Evolutionary conservation across 176 grass and related monocot species (phyloP).

Genomic region (Oryza punctata): DNA sequence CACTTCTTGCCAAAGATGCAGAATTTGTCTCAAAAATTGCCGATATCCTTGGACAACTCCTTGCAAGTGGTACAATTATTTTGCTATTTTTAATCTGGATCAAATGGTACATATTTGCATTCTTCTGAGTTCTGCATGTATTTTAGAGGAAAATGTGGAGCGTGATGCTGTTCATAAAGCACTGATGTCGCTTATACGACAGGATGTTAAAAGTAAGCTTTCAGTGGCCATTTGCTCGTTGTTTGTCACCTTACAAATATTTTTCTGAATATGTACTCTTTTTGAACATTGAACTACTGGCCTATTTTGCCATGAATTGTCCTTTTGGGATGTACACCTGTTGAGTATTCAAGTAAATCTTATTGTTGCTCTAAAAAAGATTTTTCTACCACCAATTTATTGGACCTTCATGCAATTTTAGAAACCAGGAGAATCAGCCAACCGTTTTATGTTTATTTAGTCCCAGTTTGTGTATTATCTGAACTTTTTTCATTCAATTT

Average conservation of each 20-base stretch:
- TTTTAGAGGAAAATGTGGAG: slow-evolving; percentile 96
- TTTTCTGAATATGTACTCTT: not conserved
- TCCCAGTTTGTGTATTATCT: slow-evolving; percentile 16
- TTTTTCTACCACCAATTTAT: not conserved
- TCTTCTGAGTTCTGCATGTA: slow-evolving; percentile 33
- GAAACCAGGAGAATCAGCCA: not conserved
- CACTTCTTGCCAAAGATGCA: slow-evolving; percentile 92
- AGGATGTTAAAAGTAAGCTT: slow-evolving; percentile 90
- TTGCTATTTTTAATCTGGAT: slow-evolving; percentile 36
- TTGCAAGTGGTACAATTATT: slow-evolving; percentile 67
- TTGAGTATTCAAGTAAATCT: not conserved
- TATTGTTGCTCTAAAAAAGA: not conserved
- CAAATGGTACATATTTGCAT: slow-evolving; percentile 12
- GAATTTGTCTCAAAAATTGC: slow-evolving; percentile 93
- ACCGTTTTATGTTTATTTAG: slow-evolving; percentile 10
- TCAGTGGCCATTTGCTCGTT: slow-evolving; percentile 20
- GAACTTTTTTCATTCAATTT: not conserved
- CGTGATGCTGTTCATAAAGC: slow-evolving; percentile 99
- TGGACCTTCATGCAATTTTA: slow-evolving; percentile 10
- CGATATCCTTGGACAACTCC: slow-evolving; percentile 93
- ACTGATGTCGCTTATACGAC: slow-evolving; percentile 84
- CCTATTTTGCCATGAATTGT: slow-evolving; percentile 20
- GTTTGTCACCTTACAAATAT: slow-evolving; percentile 15
- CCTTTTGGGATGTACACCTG: not conserved
- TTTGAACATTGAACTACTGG: slow-evolving; percentile 19